Percentiles rank a stretch among this genome's conserved stretches.
Conservation (phyloP, 257 asterid genomes). For the Solanum virginianum region DNA sequence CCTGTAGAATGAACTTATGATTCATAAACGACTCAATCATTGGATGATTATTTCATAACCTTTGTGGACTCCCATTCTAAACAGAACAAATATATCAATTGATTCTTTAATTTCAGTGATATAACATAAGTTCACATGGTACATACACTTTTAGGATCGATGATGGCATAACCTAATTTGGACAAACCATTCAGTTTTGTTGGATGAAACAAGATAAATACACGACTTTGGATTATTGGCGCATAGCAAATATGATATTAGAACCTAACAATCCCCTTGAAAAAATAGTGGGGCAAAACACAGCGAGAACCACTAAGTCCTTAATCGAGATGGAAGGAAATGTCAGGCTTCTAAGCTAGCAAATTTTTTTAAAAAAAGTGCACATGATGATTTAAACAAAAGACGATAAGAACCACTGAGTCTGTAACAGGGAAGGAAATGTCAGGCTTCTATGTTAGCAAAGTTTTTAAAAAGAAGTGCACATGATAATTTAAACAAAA, state of each 20-base stretch:
- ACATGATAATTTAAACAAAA: not conserved
- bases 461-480: not conserved
- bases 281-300: not conserved
- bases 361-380: not conserved
- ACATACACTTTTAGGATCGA: not conserved
- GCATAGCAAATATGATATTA: not conserved
- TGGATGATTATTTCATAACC: too few relatives aligned
- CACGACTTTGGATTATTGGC: not conserved
- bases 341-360: not conserved
- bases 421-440: too few relatives aligned
- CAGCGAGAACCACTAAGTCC: not conserved
- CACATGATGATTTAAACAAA: not conserved
- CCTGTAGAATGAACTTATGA: not conserved
- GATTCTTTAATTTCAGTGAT: not conserved
- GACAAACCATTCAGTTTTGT: not conserved
- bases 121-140: not conserved
- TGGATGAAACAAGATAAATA: not conserved
- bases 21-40: not conserved
- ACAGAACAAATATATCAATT: not conserved
- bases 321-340: not conserved
- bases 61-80: not conserved
- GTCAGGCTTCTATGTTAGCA: not conserved
- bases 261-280: not conserved
- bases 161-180: not conserved
- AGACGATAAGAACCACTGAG: too few relatives aligned